A percentile compares a stretch with the other conserved stretches of the same genome.
These are phyloP conservation scores for Anthoceros angustus DNA, from an alignment of 225 moss, liverwort and hornwort species.

Conservation along the genomic window DNA sequence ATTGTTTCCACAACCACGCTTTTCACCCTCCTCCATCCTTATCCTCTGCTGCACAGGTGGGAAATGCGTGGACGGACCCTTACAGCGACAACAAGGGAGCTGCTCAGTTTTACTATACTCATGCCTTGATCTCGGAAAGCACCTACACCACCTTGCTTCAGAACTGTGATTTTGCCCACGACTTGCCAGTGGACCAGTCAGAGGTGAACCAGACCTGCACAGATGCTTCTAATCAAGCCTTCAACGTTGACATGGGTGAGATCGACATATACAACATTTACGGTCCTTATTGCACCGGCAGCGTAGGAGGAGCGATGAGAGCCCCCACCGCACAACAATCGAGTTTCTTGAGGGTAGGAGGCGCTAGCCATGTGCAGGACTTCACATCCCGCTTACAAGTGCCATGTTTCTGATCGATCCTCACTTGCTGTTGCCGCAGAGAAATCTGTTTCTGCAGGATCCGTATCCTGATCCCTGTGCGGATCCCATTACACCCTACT, in stretches of 20 bases:
- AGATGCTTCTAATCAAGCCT: conserved; percentile 18
- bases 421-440: not conserved
- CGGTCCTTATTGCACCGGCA: conserved; percentile 16
- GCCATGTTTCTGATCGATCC: not conserved
- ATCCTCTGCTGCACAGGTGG: conserved; percentile 12
- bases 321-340: not conserved
- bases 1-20: too few species aligned
- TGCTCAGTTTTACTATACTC: conserved; percentile 22
- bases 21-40: too few species aligned
- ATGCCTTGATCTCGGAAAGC: conserved; percentile 24
- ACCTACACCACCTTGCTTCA: conserved; percentile 23
- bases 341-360: not conserved
- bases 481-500: conserved; percentile 19
- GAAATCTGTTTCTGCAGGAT: not conserved
- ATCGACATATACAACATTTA: conserved; percentile 41
- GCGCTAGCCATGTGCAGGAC: too few species aligned
- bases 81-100: conserved; percentile 27
- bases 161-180: conserved; percentile 28
- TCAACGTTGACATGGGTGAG: conserved; percentile 25
- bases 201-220: conserved; percentile 20
- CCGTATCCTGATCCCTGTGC: conserved; percentile 26
- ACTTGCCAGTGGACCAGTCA: conserved; percentile 25
- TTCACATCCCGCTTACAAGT: not conserved
- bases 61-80: conserved; percentile 28
- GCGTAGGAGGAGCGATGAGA: not conserved